Percentiles rank a stretch among this genome's conserved stretches.
Conservation (phyloP, 2,329 filamentous ascomycete species). For the Clonostachys rosea region DNA sequence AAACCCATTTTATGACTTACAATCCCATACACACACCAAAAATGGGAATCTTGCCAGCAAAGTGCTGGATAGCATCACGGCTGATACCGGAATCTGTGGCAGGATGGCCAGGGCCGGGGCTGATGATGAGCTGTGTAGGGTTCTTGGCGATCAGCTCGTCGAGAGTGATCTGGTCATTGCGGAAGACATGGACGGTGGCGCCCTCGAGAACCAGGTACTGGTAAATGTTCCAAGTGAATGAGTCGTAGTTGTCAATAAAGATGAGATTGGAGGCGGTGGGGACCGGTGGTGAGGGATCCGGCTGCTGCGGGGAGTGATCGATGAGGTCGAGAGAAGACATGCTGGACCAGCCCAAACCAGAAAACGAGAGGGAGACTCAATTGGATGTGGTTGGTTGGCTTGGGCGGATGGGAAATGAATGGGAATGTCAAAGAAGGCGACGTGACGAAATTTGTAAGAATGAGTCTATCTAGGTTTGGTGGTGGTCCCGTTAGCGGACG, state of each 20-base stretch:
- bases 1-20: conserved; percentile 40
- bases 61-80: conserved; percentile 84
- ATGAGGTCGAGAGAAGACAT: conserved; percentile 49
- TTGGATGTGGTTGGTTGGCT: too few relatives aligned
- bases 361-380: too few relatives aligned
- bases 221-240: conserved; percentile 99
- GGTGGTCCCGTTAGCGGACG: too few relatives aligned
- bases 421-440: too few relatives aligned
- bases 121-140: conserved; percentile 91
- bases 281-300: conserved; percentile 67
- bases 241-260: conserved; percentile 98
- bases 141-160: conserved; percentile 78
- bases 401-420: too few relatives aligned
- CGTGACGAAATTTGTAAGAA: too few relatives aligned
- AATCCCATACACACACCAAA: conserved; percentile 99
- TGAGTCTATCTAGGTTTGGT: too few relatives aligned
- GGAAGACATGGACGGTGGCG: conserved; percentile 80
- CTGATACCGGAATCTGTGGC: conserved; percentile 88
- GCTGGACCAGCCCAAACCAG: conserved; percentile 10
- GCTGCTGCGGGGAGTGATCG: conserved; percentile 86
- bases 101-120: conserved; percentile 92
- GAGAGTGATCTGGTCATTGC: conserved; percentile 87
- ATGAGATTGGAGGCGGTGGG: conserved; percentile 84
- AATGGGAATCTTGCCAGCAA: conserved; percentile 90
- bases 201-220: conserved; percentile 97